Percentiles rank a stretch among this genome's conserved stretches.
These are phyloP conservation scores for Coemansia sp. DNA, from an alignment of 192 early-diverging fungal species.

Conservation along the genomic window DNA sequence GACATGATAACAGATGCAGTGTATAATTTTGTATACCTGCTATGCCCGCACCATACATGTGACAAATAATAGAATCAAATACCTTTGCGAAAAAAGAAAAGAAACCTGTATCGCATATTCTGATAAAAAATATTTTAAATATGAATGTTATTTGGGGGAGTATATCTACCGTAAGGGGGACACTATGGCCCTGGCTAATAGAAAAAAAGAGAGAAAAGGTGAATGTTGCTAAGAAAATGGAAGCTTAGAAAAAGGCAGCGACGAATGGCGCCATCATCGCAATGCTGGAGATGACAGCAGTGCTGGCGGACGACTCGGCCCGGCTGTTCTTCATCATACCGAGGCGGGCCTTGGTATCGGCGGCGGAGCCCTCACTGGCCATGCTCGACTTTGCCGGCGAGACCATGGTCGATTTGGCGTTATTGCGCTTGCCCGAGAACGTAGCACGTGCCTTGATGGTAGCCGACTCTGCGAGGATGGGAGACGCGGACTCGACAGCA, in stretches of 20 bases:
- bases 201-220: neutral
- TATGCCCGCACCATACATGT: too few relatives aligned
- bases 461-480: slow-evolving; percentile 24
- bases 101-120: too few relatives aligned
- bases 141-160: too few relatives aligned
- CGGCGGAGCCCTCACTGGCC: neutral
- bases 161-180: neutral
- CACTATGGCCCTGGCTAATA: neutral
- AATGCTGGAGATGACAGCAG: slow-evolving; percentile 10
- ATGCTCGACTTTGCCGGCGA: slow-evolving; percentile 6
- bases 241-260: slow-evolving; percentile 24
- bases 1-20: too few relatives aligned
- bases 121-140: too few relatives aligned
- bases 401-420: slow-evolving; percentile 3
- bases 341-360: slow-evolving; percentile 6
- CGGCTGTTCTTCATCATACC: slow-evolving; percentile 45
- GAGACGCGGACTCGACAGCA: slow-evolving; percentile 8
- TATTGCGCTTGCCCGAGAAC: slow-evolving; percentile 10
- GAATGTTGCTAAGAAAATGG: neutral
- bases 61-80: too few relatives aligned
- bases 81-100: too few relatives aligned
- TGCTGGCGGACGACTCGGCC: slow-evolving; percentile 15
- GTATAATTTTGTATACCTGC: too few relatives aligned
- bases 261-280: slow-evolving; percentile 21
- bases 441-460: slow-evolving; percentile 12